Conservation (phyloP, 2,329 filamentous ascomycete genomes). For the Fusarium cicatricum region DNA sequence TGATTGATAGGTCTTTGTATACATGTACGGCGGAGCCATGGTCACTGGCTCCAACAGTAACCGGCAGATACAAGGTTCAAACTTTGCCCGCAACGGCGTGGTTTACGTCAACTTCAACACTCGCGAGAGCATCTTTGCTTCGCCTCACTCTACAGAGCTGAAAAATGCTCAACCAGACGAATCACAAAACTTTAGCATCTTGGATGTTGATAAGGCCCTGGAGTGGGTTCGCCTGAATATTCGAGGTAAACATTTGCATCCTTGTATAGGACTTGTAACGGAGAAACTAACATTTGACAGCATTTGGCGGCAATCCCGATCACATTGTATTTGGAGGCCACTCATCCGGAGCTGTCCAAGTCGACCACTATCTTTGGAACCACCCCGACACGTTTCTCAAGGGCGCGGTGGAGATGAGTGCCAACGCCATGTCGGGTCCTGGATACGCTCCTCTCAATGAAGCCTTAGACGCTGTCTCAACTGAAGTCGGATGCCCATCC, state of each 20-base stretch:
- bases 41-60: slow-evolving; percentile 50
- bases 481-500: slow-evolving; percentile 47
- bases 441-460: slow-evolving; percentile 49
- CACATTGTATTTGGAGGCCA: slow-evolving; percentile 56
- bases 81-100: slow-evolving; percentile 49
- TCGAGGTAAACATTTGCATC: too few species aligned
- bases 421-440: slow-evolving; percentile 52
- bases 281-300: slow-evolving; percentile 35
- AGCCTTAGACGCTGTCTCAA: slow-evolving; percentile 48
- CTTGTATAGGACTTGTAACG: too few species aligned
- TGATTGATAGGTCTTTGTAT: slow-evolving; percentile 43
- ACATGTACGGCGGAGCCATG: slow-evolving; percentile 52
- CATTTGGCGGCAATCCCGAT: slow-evolving; percentile 55
- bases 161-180: slow-evolving; percentile 17
- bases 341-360: slow-evolving; percentile 49
- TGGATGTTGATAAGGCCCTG: slow-evolving; percentile 40
- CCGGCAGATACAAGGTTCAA: slow-evolving; percentile 47
- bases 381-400: slow-evolving; percentile 49
- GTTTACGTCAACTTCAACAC: slow-evolving; percentile 52
- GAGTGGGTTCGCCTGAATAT: slow-evolving; percentile 41
- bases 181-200: slow-evolving; percentile 40
- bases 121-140: slow-evolving; percentile 54
- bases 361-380: slow-evolving; percentile 54
- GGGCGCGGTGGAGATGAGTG: slow-evolving; percentile 52
- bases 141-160: slow-evolving; percentile 52